phyloP scores from a whole-genome alignment of 306 rosid species.

The Sesbania bispinosa region DNA sequence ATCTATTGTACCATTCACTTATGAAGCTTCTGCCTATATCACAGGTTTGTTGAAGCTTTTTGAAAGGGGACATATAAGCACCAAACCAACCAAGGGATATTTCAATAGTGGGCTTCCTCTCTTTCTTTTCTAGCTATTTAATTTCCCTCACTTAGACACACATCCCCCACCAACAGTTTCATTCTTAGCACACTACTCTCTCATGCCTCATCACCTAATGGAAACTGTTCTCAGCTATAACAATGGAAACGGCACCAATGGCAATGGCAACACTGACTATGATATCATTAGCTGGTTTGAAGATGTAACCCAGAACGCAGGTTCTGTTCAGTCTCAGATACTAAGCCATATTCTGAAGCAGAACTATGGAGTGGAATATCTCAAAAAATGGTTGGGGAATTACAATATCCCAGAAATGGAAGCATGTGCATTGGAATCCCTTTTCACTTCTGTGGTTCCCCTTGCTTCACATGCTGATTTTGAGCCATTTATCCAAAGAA shows the following conservation, averaged over 20 bases:
- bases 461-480: conserved; percentile 68
- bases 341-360: conserved; percentile 65
- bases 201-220: conserved; percentile 33
- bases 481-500: conserved; percentile 66
- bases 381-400: conserved; percentile 61
- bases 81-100: conserved; percentile 13
- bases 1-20: conserved; percentile 25
- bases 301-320: conserved; percentile 49
- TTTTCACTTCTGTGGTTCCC: conserved; percentile 77
- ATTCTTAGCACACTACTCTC: not conserved
- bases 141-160: not conserved
- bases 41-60: conserved; percentile 20
- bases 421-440: conserved; percentile 60
- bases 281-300: conserved; percentile 76
- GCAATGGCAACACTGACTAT: not conserved
- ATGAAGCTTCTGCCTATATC: conserved; percentile 25
- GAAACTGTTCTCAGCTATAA: conserved; percentile 36
- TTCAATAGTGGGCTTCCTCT: conserved; percentile 17
- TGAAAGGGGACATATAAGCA: conserved; percentile 6
- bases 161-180: not conserved
- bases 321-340: conserved; percentile 54
- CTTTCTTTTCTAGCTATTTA: not conserved
- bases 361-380: conserved; percentile 68
- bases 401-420: conserved; percentile 54
- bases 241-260: conserved; percentile 18